Evolutionary conservation across 768 basidiomycete genomes (phyloP), one percentile per base, ranked within the genome.

Genomic region (Dictyophora rubrovolvata): DNA sequence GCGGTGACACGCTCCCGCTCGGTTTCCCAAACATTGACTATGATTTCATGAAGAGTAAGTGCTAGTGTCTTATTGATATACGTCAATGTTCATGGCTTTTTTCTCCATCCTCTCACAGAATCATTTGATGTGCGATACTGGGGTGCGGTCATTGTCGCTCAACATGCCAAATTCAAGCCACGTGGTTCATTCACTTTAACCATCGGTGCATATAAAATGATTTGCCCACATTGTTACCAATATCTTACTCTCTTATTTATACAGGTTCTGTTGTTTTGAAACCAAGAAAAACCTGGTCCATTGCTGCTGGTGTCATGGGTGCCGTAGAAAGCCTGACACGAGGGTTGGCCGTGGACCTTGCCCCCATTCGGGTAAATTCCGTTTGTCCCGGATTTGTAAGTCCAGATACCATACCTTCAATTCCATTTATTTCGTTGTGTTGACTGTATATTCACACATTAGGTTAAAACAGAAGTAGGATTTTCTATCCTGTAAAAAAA

Each of bases 331-430:
- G 42, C 11, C 37, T 64, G 14, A 62, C 62, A 17, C 50, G 63
- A 6, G 63, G 63, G 6, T 49, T 64, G 18, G 61, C 63, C 9
- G 62, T 64, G n/a, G 62, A 64, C 46, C 58, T 64, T 11, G 63
- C 63, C 11, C 63, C 62, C 1, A 63, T 62, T 34, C 62, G 63
- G 5, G 63, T 64, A n/a, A 64, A 64, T 34, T 28, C 22, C 18
- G 52, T 64, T 48, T 53, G 54, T 56, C 63, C 63, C 5, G 63
- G 63, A 18, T 51, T 50, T 53, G 63, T 64, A n/a, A 52, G 54
- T 56, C n/a, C 36, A n/a, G 8, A 18, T 28, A n/a, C 5, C 18
- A n/a, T 4, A 28, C n/a, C n/a, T n/a, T 48, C 23, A 34, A 47
- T 9, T 20, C 16, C 58, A 5, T 20, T 54, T 17, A 8, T 33